phyloP scores from a whole-genome alignment of 371 early-diverging fungal species.

The Mortierella sp. region DNA sequence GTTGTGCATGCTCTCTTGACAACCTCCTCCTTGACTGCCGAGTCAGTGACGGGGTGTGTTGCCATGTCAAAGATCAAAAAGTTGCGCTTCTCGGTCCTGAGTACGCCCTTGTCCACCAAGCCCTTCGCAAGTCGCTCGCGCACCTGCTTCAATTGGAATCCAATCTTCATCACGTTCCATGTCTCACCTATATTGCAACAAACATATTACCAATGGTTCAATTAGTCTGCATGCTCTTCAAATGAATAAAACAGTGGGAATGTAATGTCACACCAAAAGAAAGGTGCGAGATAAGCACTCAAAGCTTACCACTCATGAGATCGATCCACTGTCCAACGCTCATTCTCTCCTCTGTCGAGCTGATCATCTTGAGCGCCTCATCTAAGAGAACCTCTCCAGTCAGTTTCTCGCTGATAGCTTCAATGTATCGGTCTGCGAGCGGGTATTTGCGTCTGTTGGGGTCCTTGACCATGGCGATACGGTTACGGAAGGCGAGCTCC shows the following conservation, averaged over 20 bases:
- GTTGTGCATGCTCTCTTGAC: constrained; percentile 84
- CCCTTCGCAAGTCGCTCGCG: constrained; percentile 97
- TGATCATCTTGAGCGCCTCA: constrained; percentile 93
- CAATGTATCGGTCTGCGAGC: constrained; percentile 85
- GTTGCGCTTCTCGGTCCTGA: constrained; percentile 95
- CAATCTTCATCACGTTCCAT: constrained; percentile 97
- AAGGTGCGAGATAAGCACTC: neutral
- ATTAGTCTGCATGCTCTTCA: neutral
- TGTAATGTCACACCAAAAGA: neutral
- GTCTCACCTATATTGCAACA: constrained; percentile 85
- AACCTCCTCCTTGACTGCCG: constrained; percentile 88
- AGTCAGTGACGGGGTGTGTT: constrained; percentile 92
- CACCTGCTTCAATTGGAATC: constrained; percentile 97
- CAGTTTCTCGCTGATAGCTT: constrained; percentile 83
- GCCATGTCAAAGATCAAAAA: constrained; percentile 98
- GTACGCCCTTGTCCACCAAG: constrained; percentile 97
- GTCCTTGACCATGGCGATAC: constrained; percentile 91
- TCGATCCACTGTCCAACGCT: constrained; percentile 96
- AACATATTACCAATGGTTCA: neutral
- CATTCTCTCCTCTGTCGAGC: constrained; percentile 74
- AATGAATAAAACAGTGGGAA: neutral
- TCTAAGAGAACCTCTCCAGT: constrained; percentile 98
- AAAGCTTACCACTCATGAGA: constrained; percentile 89
- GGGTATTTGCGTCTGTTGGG: constrained; percentile 83
- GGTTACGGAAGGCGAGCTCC: constrained; percentile 92